These are phyloP conservation scores for Penicillium canariense DNA, from an alignment of 495 filamentous ascomycete genomes.

Conservation along the genomic window DNA sequence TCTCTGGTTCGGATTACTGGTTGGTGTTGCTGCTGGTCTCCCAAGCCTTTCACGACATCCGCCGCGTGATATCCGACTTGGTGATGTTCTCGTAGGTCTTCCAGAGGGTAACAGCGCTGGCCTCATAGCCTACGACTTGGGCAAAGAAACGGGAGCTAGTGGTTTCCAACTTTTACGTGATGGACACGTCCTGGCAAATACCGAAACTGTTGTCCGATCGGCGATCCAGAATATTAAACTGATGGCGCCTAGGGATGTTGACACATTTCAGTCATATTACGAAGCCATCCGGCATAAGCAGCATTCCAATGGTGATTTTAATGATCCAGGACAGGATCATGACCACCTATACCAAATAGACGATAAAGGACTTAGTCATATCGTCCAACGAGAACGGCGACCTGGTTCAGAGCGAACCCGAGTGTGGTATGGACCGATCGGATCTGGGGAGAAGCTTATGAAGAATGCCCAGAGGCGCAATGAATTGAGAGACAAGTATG, in stretches of 20 bases:
- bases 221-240: background rate
- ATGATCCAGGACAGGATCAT: background rate
- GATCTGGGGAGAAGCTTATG: background rate
- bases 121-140: constrained; percentile 22
- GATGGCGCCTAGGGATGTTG: background rate
- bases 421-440: background rate
- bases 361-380: background rate
- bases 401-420: background rate
- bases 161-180: background rate
- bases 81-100: constrained; percentile 36
- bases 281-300: background rate
- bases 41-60: constrained; percentile 20
- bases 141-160: background rate
- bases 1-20: constrained; percentile 37
- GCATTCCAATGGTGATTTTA: background rate
- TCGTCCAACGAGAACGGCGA: background rate
- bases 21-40: constrained; percentile 33
- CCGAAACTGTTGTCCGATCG: background rate
- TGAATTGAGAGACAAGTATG: background rate
- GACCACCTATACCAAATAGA: background rate
- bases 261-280: background rate
- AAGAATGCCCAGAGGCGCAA: background rate
- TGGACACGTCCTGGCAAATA: background rate
- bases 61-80: constrained; percentile 38
- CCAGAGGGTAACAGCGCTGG: constrained; percentile 12